phyloP scores from a whole-genome alignment of 306 rosid genomes.

The Gynostemma pentaphyllum region DNA sequence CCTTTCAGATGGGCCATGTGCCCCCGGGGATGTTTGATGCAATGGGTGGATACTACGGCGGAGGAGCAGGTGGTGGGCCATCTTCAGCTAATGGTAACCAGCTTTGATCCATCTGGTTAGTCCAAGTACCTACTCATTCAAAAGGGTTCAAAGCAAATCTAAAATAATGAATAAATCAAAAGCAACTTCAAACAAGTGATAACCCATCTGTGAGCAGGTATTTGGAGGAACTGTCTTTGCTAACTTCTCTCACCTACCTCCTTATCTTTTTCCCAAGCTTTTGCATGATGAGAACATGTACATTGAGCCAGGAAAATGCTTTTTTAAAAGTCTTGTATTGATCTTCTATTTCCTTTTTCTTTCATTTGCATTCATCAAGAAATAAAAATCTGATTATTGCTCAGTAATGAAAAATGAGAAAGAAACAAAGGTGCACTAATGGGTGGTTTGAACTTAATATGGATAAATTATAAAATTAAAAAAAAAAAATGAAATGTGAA shows the following conservation, averaged over 20 bases:
- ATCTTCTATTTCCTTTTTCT: too few relatives aligned
- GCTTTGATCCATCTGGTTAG: not conserved
- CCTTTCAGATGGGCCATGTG: constrained; percentile 8
- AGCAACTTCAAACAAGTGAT: constrained; percentile 1
- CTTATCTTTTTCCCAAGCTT: not conserved
- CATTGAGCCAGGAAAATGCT: not conserved
- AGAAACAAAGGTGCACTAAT: too few relatives aligned
- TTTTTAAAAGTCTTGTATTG: too few relatives aligned
- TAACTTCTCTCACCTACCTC: not conserved
- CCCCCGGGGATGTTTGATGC: constrained; percentile 12
- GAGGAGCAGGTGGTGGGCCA: constrained; percentile 6
- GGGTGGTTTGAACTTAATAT: too few relatives aligned
- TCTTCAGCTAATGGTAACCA: not conserved
- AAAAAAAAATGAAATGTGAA: too few relatives aligned
- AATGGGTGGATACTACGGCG: constrained; percentile 16
- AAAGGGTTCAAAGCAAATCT: not conserved
- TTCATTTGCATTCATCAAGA: not conserved
- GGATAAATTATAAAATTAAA: too few relatives aligned
- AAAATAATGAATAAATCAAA: constrained; percentile 7
- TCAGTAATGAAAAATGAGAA: not conserved
- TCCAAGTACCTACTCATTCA: not conserved
- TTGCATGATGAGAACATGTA: not conserved
- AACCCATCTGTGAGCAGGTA: not conserved
- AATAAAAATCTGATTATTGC: not conserved
- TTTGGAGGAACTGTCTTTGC: not conserved